phyloP scores from a whole-genome alignment of 1,139 yeast genomes.

The Sugiyamaella novakii region DNA sequence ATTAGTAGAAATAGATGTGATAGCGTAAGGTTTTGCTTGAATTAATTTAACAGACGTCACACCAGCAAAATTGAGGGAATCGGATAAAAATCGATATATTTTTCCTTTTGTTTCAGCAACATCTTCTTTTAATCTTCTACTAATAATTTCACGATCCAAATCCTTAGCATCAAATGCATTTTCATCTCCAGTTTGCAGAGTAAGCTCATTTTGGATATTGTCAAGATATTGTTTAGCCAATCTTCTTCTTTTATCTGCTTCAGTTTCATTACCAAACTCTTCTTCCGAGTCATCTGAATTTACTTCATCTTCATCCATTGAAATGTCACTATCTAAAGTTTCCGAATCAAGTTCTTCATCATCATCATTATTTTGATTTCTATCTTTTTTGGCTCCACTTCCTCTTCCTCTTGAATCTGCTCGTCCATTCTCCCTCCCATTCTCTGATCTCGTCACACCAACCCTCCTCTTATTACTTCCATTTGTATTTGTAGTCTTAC shows the following conservation, averaged over 20 bases:
- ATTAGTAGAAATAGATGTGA: conserved; percentile 45
- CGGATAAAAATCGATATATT: conserved; percentile 64
- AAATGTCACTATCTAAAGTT: conserved; percentile 24
- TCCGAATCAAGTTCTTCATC: conserved; percentile 29
- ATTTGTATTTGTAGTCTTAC: conserved; percentile 18
- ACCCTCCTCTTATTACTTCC: conserved; percentile 14
- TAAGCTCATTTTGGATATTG: conserved; percentile 62
- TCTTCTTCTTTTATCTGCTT: conserved; percentile 92
- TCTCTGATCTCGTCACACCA: conserved; percentile 10
- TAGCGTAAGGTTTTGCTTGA: conserved; percentile 33
- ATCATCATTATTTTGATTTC: conserved; percentile 40
- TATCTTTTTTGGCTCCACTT: conserved; percentile 17
- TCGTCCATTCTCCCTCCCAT: conserved; percentile 11
- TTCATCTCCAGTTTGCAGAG: conserved; percentile 42
- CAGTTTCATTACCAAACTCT: conserved; percentile 65
- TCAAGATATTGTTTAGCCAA: conserved; percentile 91
- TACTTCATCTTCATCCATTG: conserved; percentile 31
- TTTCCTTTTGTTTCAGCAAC: conserved; percentile 89
- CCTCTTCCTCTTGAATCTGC: conserved; percentile 1
- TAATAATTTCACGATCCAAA: conserved; percentile 80
- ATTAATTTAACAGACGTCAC: conserved; percentile 24
- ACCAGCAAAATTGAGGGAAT: conserved; percentile 23
- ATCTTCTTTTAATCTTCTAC: conserved; percentile 78
- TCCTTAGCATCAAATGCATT: conserved; percentile 88
- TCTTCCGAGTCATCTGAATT: conserved; percentile 23